These are phyloP conservation scores for Diaporthe citriasiana DNA, from an alignment of 2,329 filamentous ascomycete genomes.

Conservation along the genomic window DNA sequence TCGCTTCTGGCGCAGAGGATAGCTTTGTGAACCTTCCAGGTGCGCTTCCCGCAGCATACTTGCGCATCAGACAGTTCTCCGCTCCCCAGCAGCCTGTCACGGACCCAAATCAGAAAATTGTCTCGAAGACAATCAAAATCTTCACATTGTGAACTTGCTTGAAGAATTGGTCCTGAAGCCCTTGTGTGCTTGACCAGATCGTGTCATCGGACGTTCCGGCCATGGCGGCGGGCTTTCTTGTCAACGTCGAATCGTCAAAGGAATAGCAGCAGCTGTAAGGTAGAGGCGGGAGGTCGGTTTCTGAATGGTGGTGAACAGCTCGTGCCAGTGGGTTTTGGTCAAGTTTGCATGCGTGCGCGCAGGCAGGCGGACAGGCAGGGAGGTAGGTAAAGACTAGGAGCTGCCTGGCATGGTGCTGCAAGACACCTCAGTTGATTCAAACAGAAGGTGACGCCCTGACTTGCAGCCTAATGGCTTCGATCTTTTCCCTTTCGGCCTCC, in stretches of 20 bases:
- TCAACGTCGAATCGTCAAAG: neutral
- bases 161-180: neutral
- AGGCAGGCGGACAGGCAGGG: neutral
- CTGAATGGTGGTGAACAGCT: neutral
- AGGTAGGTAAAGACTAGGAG: neutral
- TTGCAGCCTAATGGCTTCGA: conserved; percentile 24
- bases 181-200: neutral
- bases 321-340: neutral
- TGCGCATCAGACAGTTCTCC: neutral
- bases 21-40: conserved; percentile 5
- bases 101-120: neutral
- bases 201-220: neutral
- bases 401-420: neutral
- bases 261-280: neutral
- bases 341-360: neutral
- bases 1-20: conserved; percentile 12
- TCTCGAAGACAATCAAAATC: neutral
- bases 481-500: conserved; percentile 47
- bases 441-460: neutral
- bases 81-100: neutral
- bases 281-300: too few relatives aligned
- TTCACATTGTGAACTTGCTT: neutral
- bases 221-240: neutral
- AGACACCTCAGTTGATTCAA: too few relatives aligned
- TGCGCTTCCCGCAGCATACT: neutral